Evolutionary conservation across 805 yeast genomes (phyloP).

Genomic region (Lipomyces kockii): DNA sequence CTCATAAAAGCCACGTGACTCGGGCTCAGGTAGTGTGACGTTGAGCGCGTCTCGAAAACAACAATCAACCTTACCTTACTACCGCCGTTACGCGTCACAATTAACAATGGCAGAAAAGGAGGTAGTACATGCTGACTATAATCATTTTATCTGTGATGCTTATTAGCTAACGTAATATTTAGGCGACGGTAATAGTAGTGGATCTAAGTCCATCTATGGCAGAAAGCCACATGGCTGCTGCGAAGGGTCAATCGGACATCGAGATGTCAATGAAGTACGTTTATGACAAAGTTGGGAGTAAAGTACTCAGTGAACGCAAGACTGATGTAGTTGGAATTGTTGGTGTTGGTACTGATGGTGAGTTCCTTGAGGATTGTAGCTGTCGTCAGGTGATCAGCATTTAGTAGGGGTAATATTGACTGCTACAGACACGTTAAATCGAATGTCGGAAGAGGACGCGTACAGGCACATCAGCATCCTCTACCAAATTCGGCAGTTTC

Average conservation of each 20-base stretch:
- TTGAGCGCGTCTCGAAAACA: no score
- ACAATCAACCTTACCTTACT: no score
- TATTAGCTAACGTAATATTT: background rate
- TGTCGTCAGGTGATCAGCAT: background rate
- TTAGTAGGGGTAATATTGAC: background rate
- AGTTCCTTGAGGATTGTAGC: background rate
- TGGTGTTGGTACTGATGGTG: conserved; percentile 37
- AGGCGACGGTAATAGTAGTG: conserved; percentile 54
- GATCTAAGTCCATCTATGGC: conserved; percentile 53
- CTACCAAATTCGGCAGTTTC: conserved; percentile 26
- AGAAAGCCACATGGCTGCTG: conserved; percentile 20
- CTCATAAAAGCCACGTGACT: no score
- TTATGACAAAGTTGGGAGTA: conserved; percentile 46
- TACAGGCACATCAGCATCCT: conserved; percentile 30
- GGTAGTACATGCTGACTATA: conserved; percentile 24
- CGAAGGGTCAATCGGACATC: conserved; percentile 26
- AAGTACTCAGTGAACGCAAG: conserved; percentile 40
- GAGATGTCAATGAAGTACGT: conserved; percentile 47
- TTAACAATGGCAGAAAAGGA: conserved; percentile 40
- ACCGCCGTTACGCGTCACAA: background rate
- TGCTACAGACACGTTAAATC: conserved; percentile 3
- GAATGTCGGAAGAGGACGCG: conserved; percentile 11
- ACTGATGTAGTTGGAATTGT: conserved; percentile 42
- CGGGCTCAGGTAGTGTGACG: no score
- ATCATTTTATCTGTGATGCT: background rate